Evolutionary conservation across 75 land plant genomes (phyloP), one percentile per base, ranked within the genome.

Genomic region (Pinus albicaulis): DNA sequence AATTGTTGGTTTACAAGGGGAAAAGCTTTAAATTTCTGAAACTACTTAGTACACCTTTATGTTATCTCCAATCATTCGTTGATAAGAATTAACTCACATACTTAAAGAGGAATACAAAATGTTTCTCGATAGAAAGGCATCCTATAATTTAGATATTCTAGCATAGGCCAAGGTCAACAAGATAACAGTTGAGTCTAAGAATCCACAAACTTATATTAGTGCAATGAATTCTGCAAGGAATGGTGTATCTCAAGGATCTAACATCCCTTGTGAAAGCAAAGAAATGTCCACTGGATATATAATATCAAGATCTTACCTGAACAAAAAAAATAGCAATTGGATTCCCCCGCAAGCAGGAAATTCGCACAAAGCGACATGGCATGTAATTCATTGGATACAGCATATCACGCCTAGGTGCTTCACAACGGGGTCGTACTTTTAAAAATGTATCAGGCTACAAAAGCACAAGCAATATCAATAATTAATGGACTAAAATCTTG

Each of bases 361-460:
- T 87, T 28, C 94, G 75, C 8, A 96, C 89, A 84, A 86, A 96
- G 28, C 94, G 94, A 77, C 95, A 94, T 41, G 99, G 95, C 53
- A 86, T 82, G 77, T 96, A 94, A 76, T 91, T 88, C 72, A 88
- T 85, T 53, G 92, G 87, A 74, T 94, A 96, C 36, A 84, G 76
- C 87, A 93, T 86, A 31, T 96, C 99, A n/a, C 99, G 91, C 55
- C 98, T 83, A 73, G 99, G 95, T 56, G 98, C 98, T 83, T 94
- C 99, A 85, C 95, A 94, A 14, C 98, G 87, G 23, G 99, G 83
- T 14, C 97, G 87, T 62, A 89, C 95, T 78, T 96, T 94, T 60
- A 88, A 83, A 90, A 93, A 96, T 59, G 86, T 81, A 57, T 96
- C 99, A 41, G 99, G 99, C 99, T 95, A 83, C 63, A 64, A 87